Percentiles rank a stretch among this genome's conserved stretches.
These are phyloP conservation scores for Lecanicillium sp. DNA, from an alignment of 2,329 filamentous ascomycete genomes.

Conservation along the genomic window DNA sequence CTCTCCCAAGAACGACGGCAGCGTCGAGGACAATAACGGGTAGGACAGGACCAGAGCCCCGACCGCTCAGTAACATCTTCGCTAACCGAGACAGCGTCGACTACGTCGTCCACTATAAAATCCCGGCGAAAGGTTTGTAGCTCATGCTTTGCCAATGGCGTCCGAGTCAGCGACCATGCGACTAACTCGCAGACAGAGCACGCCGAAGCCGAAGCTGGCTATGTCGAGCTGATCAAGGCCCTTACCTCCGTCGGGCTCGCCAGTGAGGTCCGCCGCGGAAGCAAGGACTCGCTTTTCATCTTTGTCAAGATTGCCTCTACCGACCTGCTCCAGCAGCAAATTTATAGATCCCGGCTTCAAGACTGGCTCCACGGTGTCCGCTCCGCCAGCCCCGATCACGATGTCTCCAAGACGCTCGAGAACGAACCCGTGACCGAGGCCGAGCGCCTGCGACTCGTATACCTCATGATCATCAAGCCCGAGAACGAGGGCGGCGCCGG, in stretches of 20 bases:
- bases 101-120: conserved; percentile 78
- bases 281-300: conserved; percentile 68
- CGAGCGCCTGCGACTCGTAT: conserved; percentile 80
- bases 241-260: conserved; percentile 75
- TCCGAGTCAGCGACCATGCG: not conserved
- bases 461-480: conserved; percentile 73
- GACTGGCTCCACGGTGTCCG: conserved; percentile 93
- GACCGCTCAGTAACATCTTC: not conserved
- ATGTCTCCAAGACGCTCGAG: conserved; percentile 61
- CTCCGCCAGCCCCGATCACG: conserved; percentile 66
- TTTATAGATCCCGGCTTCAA: conserved; percentile 81
- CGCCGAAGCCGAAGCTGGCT: conserved; percentile 63
- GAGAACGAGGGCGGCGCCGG: conserved; percentile 72
- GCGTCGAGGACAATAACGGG: conserved; percentile 12
- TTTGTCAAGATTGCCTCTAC: conserved; percentile 77
- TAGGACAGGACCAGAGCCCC: not conserved
- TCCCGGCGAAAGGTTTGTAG: conserved; percentile 59
- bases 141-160: conserved; percentile 8
- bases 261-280: conserved; percentile 79
- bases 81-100: conserved; percentile 55
- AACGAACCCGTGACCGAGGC: conserved; percentile 77
- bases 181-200: conserved; percentile 45
- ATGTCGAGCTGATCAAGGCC: conserved; percentile 69
- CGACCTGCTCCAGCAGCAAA: conserved; percentile 67
- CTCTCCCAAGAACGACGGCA: conserved; percentile 8